phyloP scores from a whole-genome alignment of 208 protist genomes.

The Trypanosoma theileri region DNA sequence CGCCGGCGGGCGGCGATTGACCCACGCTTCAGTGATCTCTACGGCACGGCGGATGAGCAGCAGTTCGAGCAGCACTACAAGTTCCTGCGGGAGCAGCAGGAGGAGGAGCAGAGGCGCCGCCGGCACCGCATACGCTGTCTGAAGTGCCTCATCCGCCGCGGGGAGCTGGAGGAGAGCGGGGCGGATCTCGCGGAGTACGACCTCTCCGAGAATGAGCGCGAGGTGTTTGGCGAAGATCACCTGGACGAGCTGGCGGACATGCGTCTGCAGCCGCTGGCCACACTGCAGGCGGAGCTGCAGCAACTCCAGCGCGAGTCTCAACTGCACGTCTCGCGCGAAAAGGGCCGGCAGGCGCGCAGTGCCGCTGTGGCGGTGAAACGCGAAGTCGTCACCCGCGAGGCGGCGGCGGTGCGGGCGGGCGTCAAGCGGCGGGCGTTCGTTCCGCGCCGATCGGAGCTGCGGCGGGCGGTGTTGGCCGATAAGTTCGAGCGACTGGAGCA shows the following conservation, averaged over 20 bases:
- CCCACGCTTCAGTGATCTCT: conserved; percentile 81
- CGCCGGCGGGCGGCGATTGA: conserved; percentile 37
- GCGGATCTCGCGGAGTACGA: conserved; percentile 81
- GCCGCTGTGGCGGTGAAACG: conserved; percentile 45
- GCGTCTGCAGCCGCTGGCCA: conserved; percentile 54
- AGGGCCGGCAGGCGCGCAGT: conserved; percentile 39
- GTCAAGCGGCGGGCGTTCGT: conserved; percentile 72
- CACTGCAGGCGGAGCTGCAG: conserved; percentile 56
- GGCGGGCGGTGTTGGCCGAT: conserved; percentile 66
- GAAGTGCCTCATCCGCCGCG: conserved; percentile 60
- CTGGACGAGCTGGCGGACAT: conserved; percentile 52
- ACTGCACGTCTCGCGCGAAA: conserved; percentile 50
- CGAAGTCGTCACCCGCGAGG: conserved; percentile 72
- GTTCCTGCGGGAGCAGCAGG: conserved; percentile 74
- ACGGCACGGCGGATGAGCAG: conserved; percentile 46
- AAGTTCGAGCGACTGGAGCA: conserved; percentile 69
- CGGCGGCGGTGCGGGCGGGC: conserved; percentile 64
- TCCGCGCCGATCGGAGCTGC: conserved; percentile 77
- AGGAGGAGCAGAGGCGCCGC: conserved; percentile 65
- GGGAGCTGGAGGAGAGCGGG: conserved; percentile 63
- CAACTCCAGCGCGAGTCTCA: conserved; percentile 71
- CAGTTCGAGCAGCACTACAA: conserved; percentile 77
- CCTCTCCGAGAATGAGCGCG: conserved; percentile 73
- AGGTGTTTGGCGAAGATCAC: conserved; percentile 75
- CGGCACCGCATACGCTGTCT: conserved; percentile 70